These are phyloP conservation scores for Soucietia sequanensis DNA, from an alignment of 805 yeast species.

Conservation along the genomic window DNA sequence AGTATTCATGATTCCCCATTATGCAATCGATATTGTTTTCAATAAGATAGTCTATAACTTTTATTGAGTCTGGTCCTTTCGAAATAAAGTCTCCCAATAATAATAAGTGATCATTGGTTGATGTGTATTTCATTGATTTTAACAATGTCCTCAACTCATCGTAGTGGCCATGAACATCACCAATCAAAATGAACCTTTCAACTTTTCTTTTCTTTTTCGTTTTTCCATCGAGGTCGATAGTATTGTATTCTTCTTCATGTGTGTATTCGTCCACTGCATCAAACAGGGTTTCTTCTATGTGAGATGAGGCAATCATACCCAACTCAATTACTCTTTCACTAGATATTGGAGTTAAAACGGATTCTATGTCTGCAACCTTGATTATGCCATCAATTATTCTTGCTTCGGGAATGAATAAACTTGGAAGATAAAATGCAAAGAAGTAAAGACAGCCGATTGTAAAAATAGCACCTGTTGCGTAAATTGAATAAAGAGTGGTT, in stretches of 20 bases:
- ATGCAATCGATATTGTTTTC: slow-evolving; percentile 65
- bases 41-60: slow-evolving; percentile 64
- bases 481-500: no score
- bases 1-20: slow-evolving; percentile 87
- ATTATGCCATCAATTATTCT: slow-evolving; percentile 22
- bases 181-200: slow-evolving; percentile 64
- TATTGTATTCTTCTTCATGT: slow-evolving; percentile 8
- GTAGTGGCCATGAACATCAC: slow-evolving; percentile 86
- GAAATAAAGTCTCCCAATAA: slow-evolving; percentile 82
- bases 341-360: slow-evolving; percentile 25
- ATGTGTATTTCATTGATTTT: slow-evolving; percentile 45
- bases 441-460: slow-evolving; percentile 20
- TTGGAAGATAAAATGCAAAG: slow-evolving; percentile 34
- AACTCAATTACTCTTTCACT: slow-evolving; percentile 11
- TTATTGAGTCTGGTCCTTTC: slow-evolving; percentile 76
- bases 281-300: background rate
- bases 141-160: slow-evolving; percentile 54
- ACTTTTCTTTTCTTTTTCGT: slow-evolving; percentile 8
- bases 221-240: no score
- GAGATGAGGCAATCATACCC: slow-evolving; percentile 9
- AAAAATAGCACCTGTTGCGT: no score
- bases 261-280: no score
- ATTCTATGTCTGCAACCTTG: slow-evolving; percentile 21
- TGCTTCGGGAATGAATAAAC: slow-evolving; percentile 32
- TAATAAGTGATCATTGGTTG: slow-evolving; percentile 55